Evolutionary conservation across 2,329 filamentous ascomycete genomes (phyloP).

Genomic region (Fonsecaea monophora): DNA sequence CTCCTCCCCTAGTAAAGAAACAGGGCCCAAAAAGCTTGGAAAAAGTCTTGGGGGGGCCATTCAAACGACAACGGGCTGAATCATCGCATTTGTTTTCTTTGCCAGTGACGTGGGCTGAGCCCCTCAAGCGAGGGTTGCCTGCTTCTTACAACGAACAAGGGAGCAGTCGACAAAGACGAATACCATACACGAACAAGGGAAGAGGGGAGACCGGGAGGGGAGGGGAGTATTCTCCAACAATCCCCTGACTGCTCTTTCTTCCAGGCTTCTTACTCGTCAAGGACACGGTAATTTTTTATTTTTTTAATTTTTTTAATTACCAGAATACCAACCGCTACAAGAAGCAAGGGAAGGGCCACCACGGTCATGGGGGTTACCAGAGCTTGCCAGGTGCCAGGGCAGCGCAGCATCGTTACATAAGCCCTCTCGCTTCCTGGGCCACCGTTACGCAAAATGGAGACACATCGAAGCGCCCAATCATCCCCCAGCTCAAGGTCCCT

Average conservation of each 20-base stretch:
- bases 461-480: background rate
- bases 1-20: background rate
- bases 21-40: background rate
- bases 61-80: constrained; percentile 5
- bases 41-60: background rate
- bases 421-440: background rate
- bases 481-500: background rate
- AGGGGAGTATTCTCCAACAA: constrained; percentile 10
- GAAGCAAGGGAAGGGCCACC: too few relatives aligned
- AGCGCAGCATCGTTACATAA: background rate
- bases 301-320: background rate
- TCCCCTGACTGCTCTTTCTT: background rate
- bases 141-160: background rate
- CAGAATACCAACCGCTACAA: background rate
- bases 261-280: background rate
- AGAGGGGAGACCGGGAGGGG: background rate
- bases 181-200: background rate
- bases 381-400: too few relatives aligned
- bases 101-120: constrained; percentile 8
- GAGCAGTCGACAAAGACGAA: background rate
- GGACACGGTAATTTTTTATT: background rate
- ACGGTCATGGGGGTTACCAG: too few relatives aligned
- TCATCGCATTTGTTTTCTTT: background rate
- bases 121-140: background rate
- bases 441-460: background rate